These are phyloP conservation scores for Fimicolochytrium jonesii DNA, from an alignment of 192 early-diverging fungal genomes.

Conservation along the genomic window DNA sequence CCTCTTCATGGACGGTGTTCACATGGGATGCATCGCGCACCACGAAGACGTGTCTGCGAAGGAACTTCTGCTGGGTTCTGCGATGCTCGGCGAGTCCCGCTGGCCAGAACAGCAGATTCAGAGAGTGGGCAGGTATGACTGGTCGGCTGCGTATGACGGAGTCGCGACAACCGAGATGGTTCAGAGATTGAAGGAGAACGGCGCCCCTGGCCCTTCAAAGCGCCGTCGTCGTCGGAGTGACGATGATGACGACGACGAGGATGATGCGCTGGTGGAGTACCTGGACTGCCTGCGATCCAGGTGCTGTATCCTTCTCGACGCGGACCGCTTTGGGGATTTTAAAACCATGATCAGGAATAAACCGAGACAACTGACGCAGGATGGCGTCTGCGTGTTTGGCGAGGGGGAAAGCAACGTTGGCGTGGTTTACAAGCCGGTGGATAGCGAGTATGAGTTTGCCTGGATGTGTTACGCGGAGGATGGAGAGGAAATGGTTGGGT, in stretches of 20 bases:
- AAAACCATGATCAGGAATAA: background rate
- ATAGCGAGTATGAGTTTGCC: background rate
- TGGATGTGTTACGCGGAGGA: background rate
- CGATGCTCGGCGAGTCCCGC: background rate
- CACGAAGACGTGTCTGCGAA: background rate
- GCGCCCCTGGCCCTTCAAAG: background rate
- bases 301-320: constrained; percentile 1
- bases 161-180: background rate
- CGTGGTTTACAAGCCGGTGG: background rate
- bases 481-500: background rate
- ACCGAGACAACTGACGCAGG: background rate
- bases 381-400: background rate
- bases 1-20: background rate
- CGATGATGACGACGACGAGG: background rate
- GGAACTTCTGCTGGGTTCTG: background rate
- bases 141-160: background rate
- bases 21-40: background rate
- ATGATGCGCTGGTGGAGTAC: background rate
- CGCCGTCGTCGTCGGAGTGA: background rate
- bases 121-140: background rate
- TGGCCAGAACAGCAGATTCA: background rate
- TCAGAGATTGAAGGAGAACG: background rate
- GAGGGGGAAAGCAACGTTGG: background rate
- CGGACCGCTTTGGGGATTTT: background rate
- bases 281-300: background rate